Evolutionary conservation across 192 early-diverging fungal species (phyloP).

Genomic region (Bifiguratus adelaidae): DNA sequence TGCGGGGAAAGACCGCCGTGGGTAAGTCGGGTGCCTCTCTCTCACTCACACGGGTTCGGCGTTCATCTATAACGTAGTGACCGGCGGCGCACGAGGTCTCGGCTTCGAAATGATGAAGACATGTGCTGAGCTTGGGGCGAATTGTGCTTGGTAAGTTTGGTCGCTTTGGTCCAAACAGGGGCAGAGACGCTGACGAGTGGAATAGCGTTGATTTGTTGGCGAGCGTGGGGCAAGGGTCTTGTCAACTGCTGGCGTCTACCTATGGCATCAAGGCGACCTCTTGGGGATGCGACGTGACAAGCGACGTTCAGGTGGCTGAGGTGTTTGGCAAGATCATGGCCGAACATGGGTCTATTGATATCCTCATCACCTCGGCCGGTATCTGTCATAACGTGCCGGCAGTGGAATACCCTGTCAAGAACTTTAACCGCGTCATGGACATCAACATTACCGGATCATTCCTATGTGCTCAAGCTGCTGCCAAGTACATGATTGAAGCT

Average conservation of each 20-base stretch:
- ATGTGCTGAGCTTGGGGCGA: slow-evolving; percentile 21
- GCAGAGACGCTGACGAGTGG: no score
- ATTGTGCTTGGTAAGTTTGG: no score
- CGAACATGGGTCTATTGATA: slow-evolving; percentile 15
- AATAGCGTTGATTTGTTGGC: slow-evolving; percentile 14
- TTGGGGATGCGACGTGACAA: slow-evolving; percentile 21
- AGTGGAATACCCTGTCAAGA: slow-evolving; percentile 12
- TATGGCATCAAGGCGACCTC: slow-evolving; percentile 11
- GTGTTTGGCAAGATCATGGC: slow-evolving; percentile 15
- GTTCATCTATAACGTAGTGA: slow-evolving; percentile 5
- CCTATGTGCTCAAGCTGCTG: slow-evolving; percentile 20
- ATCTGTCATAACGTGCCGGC: slow-evolving; percentile 16
- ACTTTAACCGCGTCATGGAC: slow-evolving; percentile 15
- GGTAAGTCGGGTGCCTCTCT: background rate
- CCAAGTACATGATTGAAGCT: slow-evolving; percentile 18
- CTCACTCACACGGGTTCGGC: background rate
- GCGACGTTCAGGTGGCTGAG: slow-evolving; percentile 9
- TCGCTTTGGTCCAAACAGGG: no score
- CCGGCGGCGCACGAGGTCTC: slow-evolving; percentile 23
- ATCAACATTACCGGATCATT: slow-evolving; percentile 23
- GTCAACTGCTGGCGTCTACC: background rate
- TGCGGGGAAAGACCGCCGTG: slow-evolving; percentile 18
- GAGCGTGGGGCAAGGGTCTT: slow-evolving; percentile 7
- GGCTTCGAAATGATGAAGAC: slow-evolving; percentile 26
- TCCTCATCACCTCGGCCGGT: slow-evolving; percentile 21